Evolutionary conservation across 768 basidiomycete species (phyloP).

Genomic region (Butyriboletus loyo): DNA sequence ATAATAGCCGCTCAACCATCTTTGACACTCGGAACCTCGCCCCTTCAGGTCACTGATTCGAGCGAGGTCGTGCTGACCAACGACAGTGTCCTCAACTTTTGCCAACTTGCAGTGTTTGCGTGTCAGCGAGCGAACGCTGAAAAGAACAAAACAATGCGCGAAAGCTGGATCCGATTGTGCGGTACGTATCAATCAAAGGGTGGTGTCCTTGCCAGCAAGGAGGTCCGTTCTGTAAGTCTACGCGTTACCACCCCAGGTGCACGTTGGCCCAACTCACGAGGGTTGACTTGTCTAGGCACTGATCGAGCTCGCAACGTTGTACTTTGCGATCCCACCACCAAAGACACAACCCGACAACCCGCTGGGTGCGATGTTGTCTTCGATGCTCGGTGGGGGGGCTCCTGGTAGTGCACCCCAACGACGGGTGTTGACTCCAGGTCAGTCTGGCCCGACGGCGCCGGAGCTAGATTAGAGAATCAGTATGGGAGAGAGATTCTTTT

Average conservation of each 20-base stretch:
- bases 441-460: conserved; percentile 21
- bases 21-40: conserved; percentile 35
- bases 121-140: conserved; percentile 85
- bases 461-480: conserved; percentile 26
- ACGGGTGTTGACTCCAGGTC: conserved; percentile 28
- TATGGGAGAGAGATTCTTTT: conserved; percentile 4
- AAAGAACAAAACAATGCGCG: conserved; percentile 69
- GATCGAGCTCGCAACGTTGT: conserved; percentile 65
- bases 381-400: conserved; percentile 75
- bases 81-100: conserved; percentile 79
- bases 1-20: conserved; percentile 48
- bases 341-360: conserved; percentile 71
- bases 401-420: conserved; percentile 29
- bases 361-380: conserved; percentile 84
- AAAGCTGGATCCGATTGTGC: conserved; percentile 82
- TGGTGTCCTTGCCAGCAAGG: conserved; percentile 54
- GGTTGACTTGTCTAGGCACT: conserved; percentile 46
- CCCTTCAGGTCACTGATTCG: conserved; percentile 43
- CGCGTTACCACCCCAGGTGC: background rate
- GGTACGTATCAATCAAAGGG: conserved; percentile 80
- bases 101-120: conserved; percentile 84
- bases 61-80: conserved; percentile 73
- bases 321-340: conserved; percentile 86
- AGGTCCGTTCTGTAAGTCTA: conserved; percentile 59
- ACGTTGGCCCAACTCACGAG: background rate